A percentile compares a stretch with the other conserved stretches of the same genome.
Evolutionary conservation across 2,329 filamentous ascomycete genomes (phyloP).

Genomic region (Tympanopsis confertula): DNA sequence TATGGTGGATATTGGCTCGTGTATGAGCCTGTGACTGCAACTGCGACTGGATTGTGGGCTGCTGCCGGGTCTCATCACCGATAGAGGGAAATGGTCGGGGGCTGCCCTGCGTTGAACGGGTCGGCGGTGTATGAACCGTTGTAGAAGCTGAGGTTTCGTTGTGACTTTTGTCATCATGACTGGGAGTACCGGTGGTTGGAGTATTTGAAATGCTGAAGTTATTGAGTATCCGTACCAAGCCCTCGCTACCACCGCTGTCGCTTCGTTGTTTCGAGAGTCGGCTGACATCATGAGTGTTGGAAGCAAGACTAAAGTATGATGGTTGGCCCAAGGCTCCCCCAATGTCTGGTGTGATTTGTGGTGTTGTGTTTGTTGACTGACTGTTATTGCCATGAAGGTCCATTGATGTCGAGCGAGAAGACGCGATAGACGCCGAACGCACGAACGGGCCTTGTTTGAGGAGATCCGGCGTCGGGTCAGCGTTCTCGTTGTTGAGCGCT

Average conservation of each 20-base stretch:
- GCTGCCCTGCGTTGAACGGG: background rate
- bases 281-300: slow-evolving; percentile 43
- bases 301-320: slow-evolving; percentile 76
- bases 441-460: slow-evolving; percentile 87
- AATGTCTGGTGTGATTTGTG: slow-evolving; percentile 73
- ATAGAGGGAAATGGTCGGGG: background rate
- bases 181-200: slow-evolving; percentile 20
- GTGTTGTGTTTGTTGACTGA: slow-evolving; percentile 51
- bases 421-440: slow-evolving; percentile 71
- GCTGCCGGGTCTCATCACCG: background rate
- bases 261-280: slow-evolving; percentile 74
- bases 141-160: background rate
- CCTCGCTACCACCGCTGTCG: slow-evolving; percentile 85
- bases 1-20: too few species aligned
- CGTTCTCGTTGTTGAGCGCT: slow-evolving; percentile 60
- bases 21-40: background rate
- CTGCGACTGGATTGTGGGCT: background rate
- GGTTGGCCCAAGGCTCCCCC: slow-evolving; percentile 59
- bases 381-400: slow-evolving; percentile 54
- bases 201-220: slow-evolving; percentile 59
- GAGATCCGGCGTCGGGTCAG: slow-evolving; percentile 81
- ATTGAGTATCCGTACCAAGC: slow-evolving; percentile 69
- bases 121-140: background rate
- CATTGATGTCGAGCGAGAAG: slow-evolving; percentile 86
- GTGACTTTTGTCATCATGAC: too few species aligned